These are phyloP conservation scores for Botrytis fragariae DNA, from an alignment of 2,329 filamentous ascomycete species.

Conservation along the genomic window DNA sequence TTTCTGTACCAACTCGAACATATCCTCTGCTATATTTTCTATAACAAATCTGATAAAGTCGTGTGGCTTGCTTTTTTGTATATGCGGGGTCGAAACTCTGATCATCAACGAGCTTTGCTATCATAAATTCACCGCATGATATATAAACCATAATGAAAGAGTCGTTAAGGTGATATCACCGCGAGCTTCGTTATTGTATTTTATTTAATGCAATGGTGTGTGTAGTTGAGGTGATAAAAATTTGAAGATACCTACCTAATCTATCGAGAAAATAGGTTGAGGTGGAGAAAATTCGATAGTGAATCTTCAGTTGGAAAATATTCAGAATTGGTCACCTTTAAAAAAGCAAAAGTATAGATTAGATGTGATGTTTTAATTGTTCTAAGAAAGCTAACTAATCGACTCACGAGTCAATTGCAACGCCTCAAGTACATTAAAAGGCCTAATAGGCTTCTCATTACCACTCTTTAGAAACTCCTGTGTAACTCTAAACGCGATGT, in stretches of 20 bases:
- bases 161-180: background rate
- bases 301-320: background rate
- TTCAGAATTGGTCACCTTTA: background rate
- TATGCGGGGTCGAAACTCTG: background rate
- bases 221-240: background rate
- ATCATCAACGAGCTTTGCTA: background rate
- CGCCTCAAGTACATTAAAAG: background rate
- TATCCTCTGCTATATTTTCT: slow-evolving; percentile 8
- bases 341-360: background rate
- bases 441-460: background rate
- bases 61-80: background rate
- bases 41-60: background rate
- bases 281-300: background rate
- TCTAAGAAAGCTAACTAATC: background rate
- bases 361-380: background rate
- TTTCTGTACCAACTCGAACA: background rate
- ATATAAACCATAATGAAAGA: background rate
- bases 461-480: background rate
- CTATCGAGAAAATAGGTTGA: background rate
- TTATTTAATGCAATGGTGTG: background rate
- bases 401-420: background rate
- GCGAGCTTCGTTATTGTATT: background rate
- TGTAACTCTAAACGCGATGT: background rate
- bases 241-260: background rate
- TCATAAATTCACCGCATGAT: background rate